phyloP scores from a whole-genome alignment of 352 stramenopile species.

The Blastocystis sp. region DNA sequence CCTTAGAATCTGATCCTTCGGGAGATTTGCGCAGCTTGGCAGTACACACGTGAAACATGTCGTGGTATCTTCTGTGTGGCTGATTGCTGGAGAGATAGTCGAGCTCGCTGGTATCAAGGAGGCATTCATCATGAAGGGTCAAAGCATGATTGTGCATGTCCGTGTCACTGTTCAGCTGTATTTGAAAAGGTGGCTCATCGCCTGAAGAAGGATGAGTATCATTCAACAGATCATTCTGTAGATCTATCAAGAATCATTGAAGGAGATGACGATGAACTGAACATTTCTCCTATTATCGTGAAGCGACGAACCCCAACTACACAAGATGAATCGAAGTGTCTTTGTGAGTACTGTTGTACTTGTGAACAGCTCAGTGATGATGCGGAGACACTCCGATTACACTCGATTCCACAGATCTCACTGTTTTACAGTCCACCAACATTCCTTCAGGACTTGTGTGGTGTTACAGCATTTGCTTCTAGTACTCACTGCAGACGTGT shows the following conservation, averaged over 20 bases:
- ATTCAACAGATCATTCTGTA: background rate
- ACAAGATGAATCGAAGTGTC: background rate
- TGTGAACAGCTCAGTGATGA: background rate
- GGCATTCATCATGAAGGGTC: conserved; percentile 17
- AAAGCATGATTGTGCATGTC: background rate
- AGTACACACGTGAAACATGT: background rate
- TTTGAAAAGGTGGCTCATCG: background rate
- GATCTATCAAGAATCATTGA: conserved; percentile 2
- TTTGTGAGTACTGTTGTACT: background rate
- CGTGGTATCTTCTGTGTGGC: conserved; percentile 39
- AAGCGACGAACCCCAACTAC: background rate
- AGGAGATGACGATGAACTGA: conserved; percentile 12
- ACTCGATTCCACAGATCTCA: conserved; percentile 16
- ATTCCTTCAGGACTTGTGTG: conserved; percentile 28
- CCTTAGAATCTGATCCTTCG: background rate
- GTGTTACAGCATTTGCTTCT: conserved; percentile 14
- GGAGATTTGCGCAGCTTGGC: conserved; percentile 15
- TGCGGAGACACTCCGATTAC: background rate
- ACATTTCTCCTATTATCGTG: background rate
- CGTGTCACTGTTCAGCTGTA: conserved; percentile 8
- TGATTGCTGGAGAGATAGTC: conserved; percentile 44
- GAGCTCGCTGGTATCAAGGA: conserved; percentile 21
- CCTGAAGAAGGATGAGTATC: background rate
- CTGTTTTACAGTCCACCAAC: conserved; percentile 38
- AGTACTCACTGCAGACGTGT: background rate